Evolutionary conservation across 2,329 filamentous ascomycete species (phyloP).

Genomic region (Pestalotiopsis sp.): DNA sequence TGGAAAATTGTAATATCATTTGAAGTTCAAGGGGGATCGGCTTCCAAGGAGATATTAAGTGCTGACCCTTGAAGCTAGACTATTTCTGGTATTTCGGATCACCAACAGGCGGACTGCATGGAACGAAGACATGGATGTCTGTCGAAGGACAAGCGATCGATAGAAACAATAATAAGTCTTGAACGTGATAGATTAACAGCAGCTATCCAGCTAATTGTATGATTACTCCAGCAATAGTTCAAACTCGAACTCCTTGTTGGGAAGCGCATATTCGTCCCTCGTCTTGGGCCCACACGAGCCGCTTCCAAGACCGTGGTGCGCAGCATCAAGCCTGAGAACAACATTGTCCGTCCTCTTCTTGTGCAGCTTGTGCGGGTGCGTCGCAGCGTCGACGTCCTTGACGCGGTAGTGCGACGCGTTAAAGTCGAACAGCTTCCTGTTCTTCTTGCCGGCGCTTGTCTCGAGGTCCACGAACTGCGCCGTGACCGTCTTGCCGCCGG

Average conservation of each 20-base stretch:
- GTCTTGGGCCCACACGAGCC: constrained; percentile 64
- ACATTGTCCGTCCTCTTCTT: constrained; percentile 55
- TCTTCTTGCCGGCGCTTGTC: constrained; percentile 30
- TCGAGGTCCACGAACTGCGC: constrained; percentile 28
- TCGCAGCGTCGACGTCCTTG: constrained; percentile 56
- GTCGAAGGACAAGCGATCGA: too few relatives aligned
- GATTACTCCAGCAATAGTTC: constrained; percentile 43
- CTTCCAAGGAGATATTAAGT: neutral
- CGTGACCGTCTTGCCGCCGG: constrained; percentile 25
- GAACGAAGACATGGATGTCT: neutral
- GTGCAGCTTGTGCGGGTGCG: constrained; percentile 65
- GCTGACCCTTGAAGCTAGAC: neutral
- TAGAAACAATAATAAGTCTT: too few relatives aligned
- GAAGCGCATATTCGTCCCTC: constrained; percentile 47
- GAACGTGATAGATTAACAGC: neutral
- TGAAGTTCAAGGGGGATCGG: neutral
- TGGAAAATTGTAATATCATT: too few relatives aligned
- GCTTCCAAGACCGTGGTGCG: constrained; percentile 65
- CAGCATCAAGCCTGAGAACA: constrained; percentile 59
- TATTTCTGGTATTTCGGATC: neutral
- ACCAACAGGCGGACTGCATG: neutral
- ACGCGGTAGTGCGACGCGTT: constrained; percentile 56
- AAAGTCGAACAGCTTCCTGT: constrained; percentile 53
- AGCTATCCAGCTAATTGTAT: neutral
- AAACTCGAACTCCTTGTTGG: constrained; percentile 42